Evolutionary conservation across 768 basidiomycete species (phyloP).

Genomic region (Russula olivacea): DNA sequence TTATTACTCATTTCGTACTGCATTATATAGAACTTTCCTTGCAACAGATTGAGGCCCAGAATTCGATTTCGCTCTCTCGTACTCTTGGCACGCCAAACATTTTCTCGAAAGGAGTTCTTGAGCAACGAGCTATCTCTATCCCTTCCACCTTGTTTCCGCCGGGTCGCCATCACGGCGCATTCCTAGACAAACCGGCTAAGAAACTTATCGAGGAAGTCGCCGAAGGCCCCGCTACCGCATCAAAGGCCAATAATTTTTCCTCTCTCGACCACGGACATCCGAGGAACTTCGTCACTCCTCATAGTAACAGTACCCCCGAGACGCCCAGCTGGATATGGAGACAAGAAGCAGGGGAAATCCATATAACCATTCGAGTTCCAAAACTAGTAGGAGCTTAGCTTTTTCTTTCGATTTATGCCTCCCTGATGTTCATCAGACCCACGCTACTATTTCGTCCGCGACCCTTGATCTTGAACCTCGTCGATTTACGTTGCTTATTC

Average conservation of each 20-base stretch:
- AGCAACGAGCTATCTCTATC: slow-evolving; percentile 51
- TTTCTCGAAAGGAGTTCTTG: slow-evolving; percentile 62
- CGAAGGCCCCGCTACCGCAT: neutral
- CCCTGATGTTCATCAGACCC: slow-evolving; percentile 38
- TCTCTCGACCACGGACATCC: neutral
- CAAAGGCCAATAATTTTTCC: slow-evolving; percentile 35
- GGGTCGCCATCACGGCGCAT: slow-evolving; percentile 25
- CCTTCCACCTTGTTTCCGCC: slow-evolving; percentile 40
- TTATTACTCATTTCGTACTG: neutral
- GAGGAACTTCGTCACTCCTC: neutral
- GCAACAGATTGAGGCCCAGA: slow-evolving; percentile 60
- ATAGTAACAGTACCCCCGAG: slow-evolving; percentile 7
- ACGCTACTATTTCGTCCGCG: slow-evolving; percentile 39
- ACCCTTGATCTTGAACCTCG: slow-evolving; percentile 63
- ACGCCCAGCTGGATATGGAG: slow-evolving; percentile 51
- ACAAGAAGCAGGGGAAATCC: slow-evolving; percentile 38
- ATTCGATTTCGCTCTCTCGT: slow-evolving; percentile 55
- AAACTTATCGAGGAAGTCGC: slow-evolving; percentile 46
- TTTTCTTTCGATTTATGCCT: neutral
- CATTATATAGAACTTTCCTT: slow-evolving; percentile 54
- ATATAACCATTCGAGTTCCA: slow-evolving; percentile 50
- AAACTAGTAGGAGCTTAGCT: slow-evolving; percentile 44
- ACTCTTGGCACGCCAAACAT: slow-evolving; percentile 73
- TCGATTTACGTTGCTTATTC: slow-evolving; percentile 49
- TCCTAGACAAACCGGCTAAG: slow-evolving; percentile 26